Base-by-base conservation (phyloP, 2,329 filamentous ascomycete genomes). In the Colletotrichum somersetense region DNA sequence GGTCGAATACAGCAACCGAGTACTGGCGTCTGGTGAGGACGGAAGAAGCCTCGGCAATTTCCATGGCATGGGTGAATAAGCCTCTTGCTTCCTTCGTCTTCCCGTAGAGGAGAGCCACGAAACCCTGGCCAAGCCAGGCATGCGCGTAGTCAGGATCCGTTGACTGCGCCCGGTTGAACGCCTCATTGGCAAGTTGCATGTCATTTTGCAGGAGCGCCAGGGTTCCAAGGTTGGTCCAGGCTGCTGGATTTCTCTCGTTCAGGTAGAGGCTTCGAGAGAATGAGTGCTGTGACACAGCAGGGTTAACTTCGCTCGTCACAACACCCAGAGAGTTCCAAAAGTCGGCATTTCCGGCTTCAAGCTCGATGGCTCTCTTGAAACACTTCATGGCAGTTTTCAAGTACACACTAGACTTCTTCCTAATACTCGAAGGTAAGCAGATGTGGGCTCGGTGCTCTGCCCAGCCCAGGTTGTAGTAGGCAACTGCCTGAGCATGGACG, bases 301-400 rank as follows among this genome's bases (percentile, higher is more conserved):
- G 92, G 78, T 93, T 98, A 75, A 98, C 87, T 57, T 90, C 90
- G 74, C 94, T 95, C 2, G 96, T 98, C 35, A 93, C 94, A 4
- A 98, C 94, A 62, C 96, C 96, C 3, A 99, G 87, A 0, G 96
- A 92, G 78, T 98, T 98, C 96, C 96, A 99, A 80, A 98, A 98
- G 76, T 98, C 96, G 0, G 94, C 86, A 78, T 98, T 99, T 63
- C 95, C 93, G 8, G 95, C 93, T 81, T 99, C 97, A 1, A 98
- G 87, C 81, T 98, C 96, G 75, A 99, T 99, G 1, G 96, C 93
- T 56, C 94, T 89, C 83, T 99, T 99, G 87, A 99, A 98, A 77
- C 94, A 96, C 66, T 91, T 89, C 74, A 98, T 92, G 1, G 96
- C 89, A 8, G 95, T 91, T 80, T 92, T 95, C 58, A 96, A 85